Evolutionary conservation across 2,329 filamentous ascomycete species (phyloP), one percentile per base, ranked within the genome.

Genomic region (Lecanoromycetidae sp.): DNA sequence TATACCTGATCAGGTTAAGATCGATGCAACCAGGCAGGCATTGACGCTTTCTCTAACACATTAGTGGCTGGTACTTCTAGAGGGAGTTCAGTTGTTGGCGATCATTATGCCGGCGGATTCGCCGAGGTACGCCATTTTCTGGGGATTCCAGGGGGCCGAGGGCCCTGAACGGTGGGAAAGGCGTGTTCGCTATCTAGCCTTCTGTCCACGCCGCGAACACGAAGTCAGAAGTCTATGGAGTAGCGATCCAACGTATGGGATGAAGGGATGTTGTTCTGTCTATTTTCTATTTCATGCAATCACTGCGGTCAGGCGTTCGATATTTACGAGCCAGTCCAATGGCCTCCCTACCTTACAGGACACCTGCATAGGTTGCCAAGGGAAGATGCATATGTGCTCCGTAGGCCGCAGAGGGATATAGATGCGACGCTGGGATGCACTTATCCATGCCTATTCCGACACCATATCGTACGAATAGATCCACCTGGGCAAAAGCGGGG

Each of bases 1-100:
- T 17, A 43, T 33, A 23, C 22, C 40, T 25, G 33, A 30, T 8
- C 9, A 19, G 34, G 7, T 17, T 27, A 33, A 29, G 19, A 37
- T 22, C 38, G 32, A 32, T 39, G 43, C 20, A 30, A 46, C 36
- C 8, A 5, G 19, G 27, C 26, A 46, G 19, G 43, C 43, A 45
- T 38, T 25, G 33, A 30, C 33, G 36, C 30, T 20, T n/a, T n/a
- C n/a, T n/a, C n/a, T n/a, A n/a, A n/a, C n/a, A n/a, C n/a, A n/a
- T n/a, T n/a, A n/a, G n/a, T n/a, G n/a, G n/a, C n/a, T n/a, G n/a
- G n/a, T n/a, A n/a, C n/a, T n/a, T n/a, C n/a, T n/a, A n/a, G n/a
- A n/a, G n/a, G n/a, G 9, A 30, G 10, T 19, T 26, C 23, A 27
- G 34, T 32, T 29, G 13, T 25, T 44, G 23, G 19, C 29, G 42